Evolutionary conservation across 805 yeast genomes (phyloP), one percentile per base, ranked within the genome.

Genomic region (Zygosaccharomyces pseudorouxii): DNA sequence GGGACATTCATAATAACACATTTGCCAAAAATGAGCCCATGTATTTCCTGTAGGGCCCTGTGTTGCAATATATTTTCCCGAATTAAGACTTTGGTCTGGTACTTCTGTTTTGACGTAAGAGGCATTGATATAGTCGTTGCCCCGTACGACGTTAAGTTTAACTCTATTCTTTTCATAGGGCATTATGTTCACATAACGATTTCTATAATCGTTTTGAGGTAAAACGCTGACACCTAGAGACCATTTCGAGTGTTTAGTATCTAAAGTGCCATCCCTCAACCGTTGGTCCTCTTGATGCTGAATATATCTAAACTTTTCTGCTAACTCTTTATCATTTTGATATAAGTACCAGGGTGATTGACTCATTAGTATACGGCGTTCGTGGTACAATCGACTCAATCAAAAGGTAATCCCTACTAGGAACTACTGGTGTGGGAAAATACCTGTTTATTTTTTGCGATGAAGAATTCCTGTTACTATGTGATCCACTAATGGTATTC

Each of bases 21-120:
- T 85, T 53, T 83, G 87, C 97, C 97, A 93, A 61, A 93, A 92
- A 63, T 93, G 96, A 3, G 80, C 80, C 53, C 79, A 75, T 0
- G 98, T 90, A 29, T 71, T 69, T 11, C 64, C 68, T n/a, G 84
- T 70, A 0, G 99, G 99, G 1, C 92, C 95, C 59, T 86, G 95
- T 1, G 85, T 72, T 0, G 89, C 86, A 28, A 86, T 82, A 60
- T 82, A 85, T 22, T 63, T 55, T 37, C 72, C 66, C 1, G 64
- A 56, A 6, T 45, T 40, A 18, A 48, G 35, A 14, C 57, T 53
- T 35, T 60, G 64, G 5, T 48, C 54, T 2, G 58, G 57, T 3
- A 63, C 59, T 36, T 61, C 52, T 1, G 61, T 49, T 18, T 59
- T 72, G 5, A 86, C 69, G 64, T 85, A 80, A 0, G 95, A 86